Base-by-base conservation (phyloP, 352 stramenopile species). In the Phytophthora pluvialis region DNA sequence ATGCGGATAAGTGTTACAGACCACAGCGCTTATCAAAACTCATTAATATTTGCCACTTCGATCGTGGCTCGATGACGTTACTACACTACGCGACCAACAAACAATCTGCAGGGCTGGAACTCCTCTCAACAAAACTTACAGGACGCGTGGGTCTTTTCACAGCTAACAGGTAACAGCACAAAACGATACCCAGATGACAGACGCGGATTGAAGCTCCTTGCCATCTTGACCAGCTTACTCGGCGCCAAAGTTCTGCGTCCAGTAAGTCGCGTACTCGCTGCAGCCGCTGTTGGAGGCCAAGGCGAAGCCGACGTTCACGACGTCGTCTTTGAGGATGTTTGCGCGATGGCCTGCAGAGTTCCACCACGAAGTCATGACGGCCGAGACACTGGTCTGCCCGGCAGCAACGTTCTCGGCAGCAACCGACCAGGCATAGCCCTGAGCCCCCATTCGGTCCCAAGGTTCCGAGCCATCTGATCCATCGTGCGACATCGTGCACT, bases 321-420 rank as follows among this genome's bases (percentile, higher is more conserved):
- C 69, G n/a, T 75, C 68, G 57, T 64, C 35, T 35, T 78, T 83
- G n/a, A 87, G 62, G 42, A 87, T 84, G 60, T 87, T 87, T n/a
- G 62, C 61, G 2, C 64, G 48, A 65, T 88, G 79, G 0, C 75
- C 75, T 1, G 44, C n/a, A 43, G 79, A 88, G 40, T 85, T 83
- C 75, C 75, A 81, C 78, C 75, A 87, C 7, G 73, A 76, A 0
- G 35, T 77, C 74, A 87, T 89, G 21, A 85, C 77, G 16, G 49
- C 42, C 7, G 66, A 48, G 1, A 89, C 73, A 8, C 53, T 68
- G 10, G 50, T 43, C 40, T 83, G 78, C 0, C 80, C 80, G 0
- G 77, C 75, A 36, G 77, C 77, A n/a, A 89, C 76, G 51, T 89
- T 89, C 63, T 89, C 80, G 1, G 67, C 73, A 21, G 68, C 58